These are phyloP conservation scores for Saitozyma podzolica DNA, from an alignment of 768 basidiomycete species.

Conservation along the genomic window DNA sequence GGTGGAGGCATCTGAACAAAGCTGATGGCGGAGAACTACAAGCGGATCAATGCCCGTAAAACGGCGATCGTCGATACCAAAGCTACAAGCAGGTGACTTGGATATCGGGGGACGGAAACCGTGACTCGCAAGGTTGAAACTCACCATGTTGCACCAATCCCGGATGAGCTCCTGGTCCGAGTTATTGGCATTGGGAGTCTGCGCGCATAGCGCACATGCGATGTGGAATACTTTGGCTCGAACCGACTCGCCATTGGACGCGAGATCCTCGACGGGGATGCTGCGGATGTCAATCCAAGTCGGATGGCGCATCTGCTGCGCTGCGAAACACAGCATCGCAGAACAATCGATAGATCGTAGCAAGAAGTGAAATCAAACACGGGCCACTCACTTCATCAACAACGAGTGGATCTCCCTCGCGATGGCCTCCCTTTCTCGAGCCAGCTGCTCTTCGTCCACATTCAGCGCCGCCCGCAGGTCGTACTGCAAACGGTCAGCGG, in stretches of 20 bases:
- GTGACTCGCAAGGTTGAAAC: slow-evolving; percentile 5
- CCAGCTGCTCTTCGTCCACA: slow-evolving; percentile 38
- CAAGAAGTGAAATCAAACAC: no score
- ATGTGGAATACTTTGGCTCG: slow-evolving; percentile 47
- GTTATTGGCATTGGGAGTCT: slow-evolving; percentile 12
- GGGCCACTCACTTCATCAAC: slow-evolving; percentile 42
- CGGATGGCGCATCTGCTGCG: background rate
- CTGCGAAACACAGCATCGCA: no score
- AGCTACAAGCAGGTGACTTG: background rate
- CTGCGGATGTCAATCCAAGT: slow-evolving; percentile 11
- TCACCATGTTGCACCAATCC: slow-evolving; percentile 48
- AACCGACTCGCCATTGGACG: slow-evolving; percentile 45
- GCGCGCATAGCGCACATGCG: slow-evolving; percentile 37
- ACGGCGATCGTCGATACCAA: background rate
- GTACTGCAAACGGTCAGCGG: slow-evolving; percentile 16
- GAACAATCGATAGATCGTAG: no score
- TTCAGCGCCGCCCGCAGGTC: slow-evolving; percentile 38
- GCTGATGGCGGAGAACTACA: slow-evolving; percentile 43
- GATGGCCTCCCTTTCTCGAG: slow-evolving; percentile 38
- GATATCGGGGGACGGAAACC: background rate
- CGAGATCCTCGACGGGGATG: slow-evolving; percentile 45
- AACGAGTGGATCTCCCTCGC: slow-evolving; percentile 43
- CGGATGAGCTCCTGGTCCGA: slow-evolving; percentile 36
- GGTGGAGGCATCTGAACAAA: slow-evolving; percentile 48
- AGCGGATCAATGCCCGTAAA: background rate